Conservation (phyloP, 2,329 filamentous ascomycete genomes). For the Nothopassalora personata region DNA sequence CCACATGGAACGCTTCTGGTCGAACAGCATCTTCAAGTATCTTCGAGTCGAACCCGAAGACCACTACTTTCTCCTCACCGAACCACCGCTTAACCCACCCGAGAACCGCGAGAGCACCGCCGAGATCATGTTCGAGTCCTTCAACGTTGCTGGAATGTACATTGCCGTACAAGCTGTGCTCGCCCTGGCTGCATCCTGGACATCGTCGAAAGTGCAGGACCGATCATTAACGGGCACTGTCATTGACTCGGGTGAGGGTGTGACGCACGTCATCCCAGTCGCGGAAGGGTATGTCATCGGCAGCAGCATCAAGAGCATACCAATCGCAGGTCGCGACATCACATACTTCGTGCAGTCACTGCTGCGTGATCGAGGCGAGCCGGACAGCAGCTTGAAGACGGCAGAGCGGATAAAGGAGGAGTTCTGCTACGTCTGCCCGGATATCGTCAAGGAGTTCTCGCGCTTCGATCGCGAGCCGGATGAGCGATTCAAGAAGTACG, state of each 20-base stretch:
- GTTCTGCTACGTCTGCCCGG: constrained; percentile 96
- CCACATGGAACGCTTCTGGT: constrained; percentile 99
- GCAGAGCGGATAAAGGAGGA: constrained; percentile 98
- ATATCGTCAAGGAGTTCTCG: constrained; percentile 97
- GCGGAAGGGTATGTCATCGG: constrained; percentile 98
- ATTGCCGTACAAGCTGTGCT: constrained; percentile 98
- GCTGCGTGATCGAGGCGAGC: constrained; percentile 90
- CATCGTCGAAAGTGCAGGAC: constrained; percentile 94
- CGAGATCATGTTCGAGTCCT: constrained; percentile 99
- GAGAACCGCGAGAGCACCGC: constrained; percentile 99
- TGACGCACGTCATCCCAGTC: constrained; percentile 97
- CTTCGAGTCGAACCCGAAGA: constrained; percentile 96
- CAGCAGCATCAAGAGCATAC: constrained; percentile 98
- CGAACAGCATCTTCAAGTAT: constrained; percentile 99
- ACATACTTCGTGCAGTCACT: constrained; percentile 98
- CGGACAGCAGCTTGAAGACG: constrained; percentile 94
- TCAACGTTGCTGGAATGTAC: constrained; percentile 98
- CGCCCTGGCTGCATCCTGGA: constrained; percentile 95
- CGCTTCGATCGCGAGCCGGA: constrained; percentile 87
- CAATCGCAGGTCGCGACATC: constrained; percentile 94
- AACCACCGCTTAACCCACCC: constrained; percentile 95
- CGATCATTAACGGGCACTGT: constrained; percentile 94
- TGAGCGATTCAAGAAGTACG: constrained; percentile 81
- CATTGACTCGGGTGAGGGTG: constrained; percentile 97
- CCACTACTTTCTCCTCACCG: constrained; percentile 95